Evolutionary conservation across 768 basidiomycete genomes (phyloP).

Genomic region (Pulveroboletus sp.): DNA sequence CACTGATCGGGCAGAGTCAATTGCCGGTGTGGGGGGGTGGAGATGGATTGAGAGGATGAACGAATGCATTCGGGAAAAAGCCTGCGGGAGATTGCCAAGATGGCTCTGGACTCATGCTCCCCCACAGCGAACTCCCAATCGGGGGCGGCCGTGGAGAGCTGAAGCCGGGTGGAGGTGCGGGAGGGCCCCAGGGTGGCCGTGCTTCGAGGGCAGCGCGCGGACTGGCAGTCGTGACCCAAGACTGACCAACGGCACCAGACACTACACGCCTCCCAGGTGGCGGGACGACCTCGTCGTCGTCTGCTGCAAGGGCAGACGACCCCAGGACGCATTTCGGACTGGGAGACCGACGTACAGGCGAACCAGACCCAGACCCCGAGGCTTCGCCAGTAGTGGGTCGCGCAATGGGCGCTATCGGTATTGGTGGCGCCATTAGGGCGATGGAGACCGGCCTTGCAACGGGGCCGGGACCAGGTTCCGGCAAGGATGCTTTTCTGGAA

Average conservation of each 20-base stretch:
- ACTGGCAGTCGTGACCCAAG: slow-evolving; percentile 45
- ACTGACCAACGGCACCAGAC: slow-evolving; percentile 39
- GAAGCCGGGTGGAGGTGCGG: slow-evolving; percentile 33
- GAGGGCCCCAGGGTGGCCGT: slow-evolving; percentile 45
- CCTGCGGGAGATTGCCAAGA: slow-evolving; percentile 48
- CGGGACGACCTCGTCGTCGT: slow-evolving; percentile 74
- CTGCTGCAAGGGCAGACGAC: slow-evolving; percentile 71
- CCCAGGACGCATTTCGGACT: slow-evolving; percentile 67
- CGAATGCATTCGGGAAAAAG: slow-evolving; percentile 46
- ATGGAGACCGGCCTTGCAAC: slow-evolving; percentile 44
- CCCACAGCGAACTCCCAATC: slow-evolving; percentile 39
- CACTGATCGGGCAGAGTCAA: slow-evolving; percentile 24
- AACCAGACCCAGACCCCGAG: slow-evolving; percentile 55
- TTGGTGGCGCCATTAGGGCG: slow-evolving; percentile 13
- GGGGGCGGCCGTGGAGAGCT: slow-evolving; percentile 33
- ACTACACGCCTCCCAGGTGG: slow-evolving; percentile 42
- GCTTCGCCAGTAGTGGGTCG: slow-evolving; percentile 35
- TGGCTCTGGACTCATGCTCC: slow-evolving; percentile 33
- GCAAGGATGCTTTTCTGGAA: slow-evolving; percentile 43
- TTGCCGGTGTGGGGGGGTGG: slow-evolving; percentile 40
- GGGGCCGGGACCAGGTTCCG: slow-evolving; percentile 49
- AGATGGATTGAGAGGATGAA: slow-evolving; percentile 45
- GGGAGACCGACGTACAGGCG: slow-evolving; percentile 46
- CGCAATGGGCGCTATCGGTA: slow-evolving; percentile 70
- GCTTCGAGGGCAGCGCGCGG: slow-evolving; percentile 40